phyloP scores from a whole-genome alignment of 768 basidiomycete genomes.

The Imleria badia region DNA sequence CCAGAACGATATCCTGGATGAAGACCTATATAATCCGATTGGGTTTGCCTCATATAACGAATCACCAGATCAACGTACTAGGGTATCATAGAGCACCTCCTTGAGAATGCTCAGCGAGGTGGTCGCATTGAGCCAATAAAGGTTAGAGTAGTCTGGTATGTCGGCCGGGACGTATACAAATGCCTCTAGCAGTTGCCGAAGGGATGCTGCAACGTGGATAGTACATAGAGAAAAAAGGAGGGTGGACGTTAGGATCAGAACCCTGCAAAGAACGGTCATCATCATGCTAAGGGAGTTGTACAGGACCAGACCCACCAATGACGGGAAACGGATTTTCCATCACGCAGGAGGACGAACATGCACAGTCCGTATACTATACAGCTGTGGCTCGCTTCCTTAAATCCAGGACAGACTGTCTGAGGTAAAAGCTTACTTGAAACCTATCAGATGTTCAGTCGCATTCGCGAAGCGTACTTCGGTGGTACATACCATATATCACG shows the following conservation, averaged over 20 bases:
- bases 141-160: background rate
- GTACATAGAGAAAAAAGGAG: background rate
- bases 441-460: background rate
- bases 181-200: background rate
- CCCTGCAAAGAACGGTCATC: background rate
- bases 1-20: background rate
- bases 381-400: background rate
- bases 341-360: conserved; percentile 1
- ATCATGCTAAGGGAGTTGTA: background rate
- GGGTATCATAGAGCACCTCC: background rate
- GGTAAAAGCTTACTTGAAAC: background rate
- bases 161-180: background rate
- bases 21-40: background rate
- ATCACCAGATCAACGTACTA: background rate
- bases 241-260: background rate
- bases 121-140: background rate
- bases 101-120: background rate
- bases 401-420: background rate
- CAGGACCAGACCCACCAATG: background rate
- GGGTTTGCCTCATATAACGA: background rate
- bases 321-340: background rate
- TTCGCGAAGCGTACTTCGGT: background rate
- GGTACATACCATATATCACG: background rate
- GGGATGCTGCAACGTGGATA: background rate
- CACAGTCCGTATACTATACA: background rate